Base-by-base conservation (phyloP, 2,329 filamentous ascomycete species). In the Fusarium papillatum region DNA sequence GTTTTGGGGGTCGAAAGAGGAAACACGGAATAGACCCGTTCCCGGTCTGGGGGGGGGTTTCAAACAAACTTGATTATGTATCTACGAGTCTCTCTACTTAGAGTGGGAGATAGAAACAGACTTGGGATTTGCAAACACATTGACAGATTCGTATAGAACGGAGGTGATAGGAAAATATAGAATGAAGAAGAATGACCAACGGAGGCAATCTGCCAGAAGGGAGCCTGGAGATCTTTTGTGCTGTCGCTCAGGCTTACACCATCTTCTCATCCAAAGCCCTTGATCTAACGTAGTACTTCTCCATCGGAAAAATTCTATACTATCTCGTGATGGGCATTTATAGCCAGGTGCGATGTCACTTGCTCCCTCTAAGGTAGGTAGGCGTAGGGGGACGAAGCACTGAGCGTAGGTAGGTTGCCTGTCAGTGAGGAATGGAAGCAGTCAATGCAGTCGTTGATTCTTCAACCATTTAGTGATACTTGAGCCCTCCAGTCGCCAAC, bases 1-100 rank as follows among this genome's bases (percentile, higher is more conserved):
- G 80, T 93, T 91, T 79, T 93, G 91, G 26, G 26, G 93, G 87
- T 71, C 92, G 84, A 46, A 46, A 93, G 85, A 74, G 91, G 91
- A 1, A 91, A 90, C 76, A 89, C 89, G 50, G 79, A 72, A 61
- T 90, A 91, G 39, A 90, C 83, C 69, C 91, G 86, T 81, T 91
- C 89, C 80, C 81, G 84, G 55, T 75, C 81, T 72, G 80, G 73
- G 43, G 89, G 88, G 76, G 26, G n/a, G n/a, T n/a, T n/a, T 89
- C 86, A 71, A 88, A 86, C 68, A 91, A 91, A 85, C 90, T 91
- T 80, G 89, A 91, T 38, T 89, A 88, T 14, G 90, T 91, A 81
- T 91, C 91, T 73, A 89, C 85, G 60, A 90, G 89, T 79, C 86
- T 87, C 86, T 87, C 82, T 92, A 89, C 76, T 88, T 85, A 82